Conservation (phyloP, 352 stramenopile species). For the Phytophthora crassamura region DNA sequence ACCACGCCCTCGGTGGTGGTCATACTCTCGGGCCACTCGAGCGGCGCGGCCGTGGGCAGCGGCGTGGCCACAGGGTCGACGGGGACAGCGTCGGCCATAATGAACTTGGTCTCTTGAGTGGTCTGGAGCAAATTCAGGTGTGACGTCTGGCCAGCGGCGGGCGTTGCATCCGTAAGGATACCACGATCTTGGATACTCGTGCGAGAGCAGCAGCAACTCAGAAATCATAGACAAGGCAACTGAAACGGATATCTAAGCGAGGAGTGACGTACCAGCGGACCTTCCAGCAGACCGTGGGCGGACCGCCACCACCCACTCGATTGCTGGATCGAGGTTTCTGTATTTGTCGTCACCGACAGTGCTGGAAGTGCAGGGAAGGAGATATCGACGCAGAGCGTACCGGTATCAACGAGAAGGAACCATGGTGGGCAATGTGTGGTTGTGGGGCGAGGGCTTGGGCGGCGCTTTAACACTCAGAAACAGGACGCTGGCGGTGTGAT, state of each 20-base stretch:
- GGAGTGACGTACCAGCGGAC: conserved; percentile 1
- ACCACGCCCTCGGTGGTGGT: conserved; percentile 43
- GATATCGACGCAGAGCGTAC: background rate
- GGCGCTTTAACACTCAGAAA: conserved; percentile 13
- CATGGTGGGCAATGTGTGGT: no score
- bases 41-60: conserved; percentile 20
- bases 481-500: background rate
- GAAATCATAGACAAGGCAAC: conserved; percentile 2
- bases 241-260: background rate
- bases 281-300: background rate
- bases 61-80: conserved; percentile 16
- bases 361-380: background rate
- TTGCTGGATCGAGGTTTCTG: background rate
- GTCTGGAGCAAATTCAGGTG: conserved; percentile 29
- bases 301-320: conserved; percentile 10
- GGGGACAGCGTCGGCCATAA: conserved; percentile 29
- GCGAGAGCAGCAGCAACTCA: conserved; percentile 1
- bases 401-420: no score
- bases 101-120: conserved; percentile 6
- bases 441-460: no score
- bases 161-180: conserved; percentile 3
- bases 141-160: conserved; percentile 22
- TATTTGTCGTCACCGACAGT: background rate
- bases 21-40: conserved; percentile 55
- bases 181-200: conserved; percentile 18